Conservation (phyloP, 106 monocot genomes). For the Apostasia shenzhenica region DNA sequence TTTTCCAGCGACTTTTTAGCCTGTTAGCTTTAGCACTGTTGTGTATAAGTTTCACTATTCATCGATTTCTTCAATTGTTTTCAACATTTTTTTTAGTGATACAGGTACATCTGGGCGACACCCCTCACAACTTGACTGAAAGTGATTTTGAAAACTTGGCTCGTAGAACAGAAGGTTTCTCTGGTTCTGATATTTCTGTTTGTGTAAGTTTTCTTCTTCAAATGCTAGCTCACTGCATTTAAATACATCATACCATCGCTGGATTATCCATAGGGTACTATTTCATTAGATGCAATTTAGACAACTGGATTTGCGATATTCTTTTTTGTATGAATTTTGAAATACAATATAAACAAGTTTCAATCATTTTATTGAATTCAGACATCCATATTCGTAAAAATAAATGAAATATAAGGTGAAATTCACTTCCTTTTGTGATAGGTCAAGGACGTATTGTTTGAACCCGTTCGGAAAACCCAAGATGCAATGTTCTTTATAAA, state of each 20-base stretch:
- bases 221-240: not conserved
- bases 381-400: not conserved
- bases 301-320: too few species aligned
- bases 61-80: not conserved
- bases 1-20: too few species aligned
- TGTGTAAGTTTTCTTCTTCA: constrained; percentile 46
- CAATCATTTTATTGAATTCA: not conserved
- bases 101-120: constrained; percentile 79
- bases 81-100: not conserved
- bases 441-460: constrained; percentile 83
- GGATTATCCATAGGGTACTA: too few species aligned
- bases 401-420: too few species aligned
- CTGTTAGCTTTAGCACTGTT: too few species aligned
- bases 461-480: constrained; percentile 83
- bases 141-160: constrained; percentile 70
- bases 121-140: constrained; percentile 66
- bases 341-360: too few species aligned
- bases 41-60: too few species aligned
- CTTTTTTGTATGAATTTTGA: too few species aligned
- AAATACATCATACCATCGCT: too few species aligned
- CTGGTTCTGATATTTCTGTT: constrained; percentile 78
- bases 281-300: too few species aligned
- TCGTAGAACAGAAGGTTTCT: constrained; percentile 63
- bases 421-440: not conserved
- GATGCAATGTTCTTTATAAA: constrained; percentile 80